Evolutionary conservation across 495 filamentous ascomycete species (phyloP).

Genomic region (Trichoderma gamsii): DNA sequence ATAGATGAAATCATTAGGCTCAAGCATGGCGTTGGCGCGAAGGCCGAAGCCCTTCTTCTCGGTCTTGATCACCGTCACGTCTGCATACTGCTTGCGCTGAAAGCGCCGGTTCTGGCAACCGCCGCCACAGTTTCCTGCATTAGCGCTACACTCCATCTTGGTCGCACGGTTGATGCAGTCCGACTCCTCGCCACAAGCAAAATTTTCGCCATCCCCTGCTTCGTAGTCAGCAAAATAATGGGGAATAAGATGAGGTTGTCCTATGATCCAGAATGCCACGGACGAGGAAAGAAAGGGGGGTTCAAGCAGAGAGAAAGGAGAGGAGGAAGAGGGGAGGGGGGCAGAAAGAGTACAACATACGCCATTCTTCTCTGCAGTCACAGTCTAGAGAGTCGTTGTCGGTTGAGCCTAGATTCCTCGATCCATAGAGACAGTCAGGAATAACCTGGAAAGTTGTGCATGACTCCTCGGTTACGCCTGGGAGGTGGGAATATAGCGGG

Average conservation of each 20-base stretch:
- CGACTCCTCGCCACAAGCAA: conserved; percentile 91
- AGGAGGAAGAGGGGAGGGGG: conserved; percentile 14
- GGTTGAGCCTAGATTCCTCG: conserved; percentile 81
- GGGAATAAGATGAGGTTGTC: conserved; percentile 15
- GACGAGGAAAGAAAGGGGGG: neutral
- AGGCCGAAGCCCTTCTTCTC: conserved; percentile 96
- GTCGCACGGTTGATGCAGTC: conserved; percentile 98
- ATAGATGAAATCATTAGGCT: conserved; percentile 84
- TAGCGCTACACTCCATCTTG: conserved; percentile 88
- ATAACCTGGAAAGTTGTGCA: conserved; percentile 74
- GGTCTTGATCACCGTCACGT: conserved; percentile 91
- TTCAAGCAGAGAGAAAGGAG: neutral
- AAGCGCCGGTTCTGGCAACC: conserved; percentile 95
- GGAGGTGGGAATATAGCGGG: conserved; percentile 60
- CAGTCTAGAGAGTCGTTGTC: conserved; percentile 90
- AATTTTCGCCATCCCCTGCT: conserved; percentile 65
- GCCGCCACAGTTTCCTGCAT: conserved; percentile 76
- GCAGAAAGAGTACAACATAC: conserved; percentile 53
- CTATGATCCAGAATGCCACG: conserved; percentile 19
- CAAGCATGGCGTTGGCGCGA: conserved; percentile 68
- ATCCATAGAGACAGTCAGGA: conserved; percentile 74
- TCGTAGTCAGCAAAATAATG: conserved; percentile 3
- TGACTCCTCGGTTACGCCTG: conserved; percentile 70
- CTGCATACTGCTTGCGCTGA: conserved; percentile 80
- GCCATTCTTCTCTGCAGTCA: conserved; percentile 92